A percentile compares a stretch with the other conserved stretches of the same genome.
phyloP scores from a whole-genome alignment of 345 rosid genomes.

The Camelina hispida region DNA sequence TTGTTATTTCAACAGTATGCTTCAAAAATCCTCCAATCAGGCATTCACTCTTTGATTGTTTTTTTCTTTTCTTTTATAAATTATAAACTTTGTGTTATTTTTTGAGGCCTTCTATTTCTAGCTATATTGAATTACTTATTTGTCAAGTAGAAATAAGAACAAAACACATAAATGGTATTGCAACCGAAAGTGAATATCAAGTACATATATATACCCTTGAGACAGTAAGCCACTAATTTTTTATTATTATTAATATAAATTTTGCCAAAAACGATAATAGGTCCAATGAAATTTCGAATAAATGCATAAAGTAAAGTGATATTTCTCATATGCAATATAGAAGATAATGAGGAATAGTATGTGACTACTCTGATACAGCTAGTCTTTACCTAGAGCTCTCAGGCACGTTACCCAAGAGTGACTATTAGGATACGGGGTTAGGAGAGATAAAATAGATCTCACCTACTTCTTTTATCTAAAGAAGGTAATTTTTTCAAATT shows the following conservation, averaged over 20 bases:
- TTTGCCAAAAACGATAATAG: conserved; percentile 12
- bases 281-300: conserved; percentile 33
- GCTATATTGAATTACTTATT: neutral
- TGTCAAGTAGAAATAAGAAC: conserved; percentile 19
- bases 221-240: neutral
- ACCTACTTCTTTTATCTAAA: no score
- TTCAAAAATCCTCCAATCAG: conserved; percentile 20
- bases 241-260: neutral
- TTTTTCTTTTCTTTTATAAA: neutral
- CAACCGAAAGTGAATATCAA: conserved; percentile 27
- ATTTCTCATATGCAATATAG: conserved; percentile 3
- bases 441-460: no score
- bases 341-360: neutral
- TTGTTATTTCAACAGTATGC: conserved; percentile 5
- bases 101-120: neutral
- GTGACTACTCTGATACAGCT: no score
- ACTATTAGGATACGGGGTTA: no score
- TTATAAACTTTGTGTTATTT: neutral
- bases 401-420: no score
- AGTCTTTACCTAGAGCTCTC: no score
- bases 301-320: conserved; percentile 13
- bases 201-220: conserved; percentile 18
- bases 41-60: neutral
- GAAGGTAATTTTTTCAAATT: no score
- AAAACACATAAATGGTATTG: conserved; percentile 12